These are phyloP conservation scores for Fusarium mangiferae DNA, from an alignment of 2,329 filamentous ascomycete species.

Conservation along the genomic window DNA sequence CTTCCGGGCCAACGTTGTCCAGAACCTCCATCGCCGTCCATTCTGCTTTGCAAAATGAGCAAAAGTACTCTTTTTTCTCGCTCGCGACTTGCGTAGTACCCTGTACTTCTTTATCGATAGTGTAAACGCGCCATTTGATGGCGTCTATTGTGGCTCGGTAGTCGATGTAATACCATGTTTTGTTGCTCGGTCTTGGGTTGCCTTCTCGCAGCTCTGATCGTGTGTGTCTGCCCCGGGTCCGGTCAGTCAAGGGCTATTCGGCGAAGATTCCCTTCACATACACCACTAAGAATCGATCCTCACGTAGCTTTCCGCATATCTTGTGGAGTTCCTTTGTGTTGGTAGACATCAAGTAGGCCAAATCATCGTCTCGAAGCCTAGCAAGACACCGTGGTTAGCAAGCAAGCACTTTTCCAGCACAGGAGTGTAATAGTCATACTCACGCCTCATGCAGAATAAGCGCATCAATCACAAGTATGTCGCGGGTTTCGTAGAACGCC, in stretches of 20 bases:
- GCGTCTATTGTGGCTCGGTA: constrained; percentile 94
- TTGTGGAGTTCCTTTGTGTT: constrained; percentile 94
- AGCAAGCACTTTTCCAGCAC: constrained; percentile 54
- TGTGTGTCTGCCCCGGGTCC: constrained; percentile 61
- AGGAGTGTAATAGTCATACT: constrained; percentile 49
- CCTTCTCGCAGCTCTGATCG: constrained; percentile 81
- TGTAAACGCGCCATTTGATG: constrained; percentile 93
- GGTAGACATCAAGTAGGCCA: constrained; percentile 87
- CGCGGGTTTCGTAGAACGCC: constrained; percentile 86
- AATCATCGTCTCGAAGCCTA: constrained; percentile 86
- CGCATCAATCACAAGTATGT: constrained; percentile 86
- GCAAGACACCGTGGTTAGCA: constrained; percentile 65
- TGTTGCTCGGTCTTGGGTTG: constrained; percentile 81
- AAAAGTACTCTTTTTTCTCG: constrained; percentile 93
- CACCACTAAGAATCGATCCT: constrained; percentile 87
- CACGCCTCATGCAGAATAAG: constrained; percentile 84
- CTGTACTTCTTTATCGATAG: constrained; percentile 89
- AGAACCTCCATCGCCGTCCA: constrained; percentile 93
- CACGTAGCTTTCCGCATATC: constrained; percentile 83
- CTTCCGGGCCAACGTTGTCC: constrained; percentile 74
- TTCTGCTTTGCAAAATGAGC: constrained; percentile 81
- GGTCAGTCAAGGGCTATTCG: constrained; percentile 54
- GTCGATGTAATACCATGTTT: constrained; percentile 97
- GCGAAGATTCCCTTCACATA: constrained; percentile 56
- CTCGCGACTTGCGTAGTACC: constrained; percentile 80